These are phyloP conservation scores for Pyropia haitanensis DNA, from an alignment of 23 red algal species.

Conservation along the genomic window DNA sequence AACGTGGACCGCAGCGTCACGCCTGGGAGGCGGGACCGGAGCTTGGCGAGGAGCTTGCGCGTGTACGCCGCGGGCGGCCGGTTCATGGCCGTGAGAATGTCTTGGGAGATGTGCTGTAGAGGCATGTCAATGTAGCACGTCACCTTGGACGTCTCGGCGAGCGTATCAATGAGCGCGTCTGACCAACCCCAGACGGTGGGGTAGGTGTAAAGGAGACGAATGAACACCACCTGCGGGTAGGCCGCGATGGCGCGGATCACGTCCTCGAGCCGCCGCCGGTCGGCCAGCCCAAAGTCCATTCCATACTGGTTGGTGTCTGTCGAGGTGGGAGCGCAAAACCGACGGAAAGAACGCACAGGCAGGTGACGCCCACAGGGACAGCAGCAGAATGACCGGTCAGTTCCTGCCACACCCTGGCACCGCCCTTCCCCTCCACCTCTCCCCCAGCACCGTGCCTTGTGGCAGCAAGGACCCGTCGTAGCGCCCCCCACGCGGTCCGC, in stretches of 20 bases:
- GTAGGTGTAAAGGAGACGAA: slow-evolving; percentile 93
- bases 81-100: slow-evolving; percentile 70
- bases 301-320: slow-evolving; percentile 83
- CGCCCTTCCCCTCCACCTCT: too few species aligned
- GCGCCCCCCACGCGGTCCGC: neutral
- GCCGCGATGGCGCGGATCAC: slow-evolving; percentile 59
- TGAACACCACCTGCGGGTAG: slow-evolving; percentile 38
- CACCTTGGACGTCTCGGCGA: slow-evolving; percentile 62
- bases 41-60: slow-evolving; percentile 26
- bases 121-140: slow-evolving; percentile 97
- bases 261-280: slow-evolving; percentile 57
- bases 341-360: too few species aligned
- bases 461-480: too few species aligned
- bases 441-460: too few species aligned
- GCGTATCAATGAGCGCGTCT: slow-evolving; percentile 67
- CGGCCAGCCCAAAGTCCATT: slow-evolving; percentile 74
- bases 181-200: slow-evolving; percentile 74
- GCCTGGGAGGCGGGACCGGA: slow-evolving; percentile 58
- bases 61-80: slow-evolving; percentile 55
- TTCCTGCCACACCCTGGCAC: too few species aligned
- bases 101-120: slow-evolving; percentile 82
- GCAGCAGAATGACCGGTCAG: too few species aligned
- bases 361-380: too few species aligned
- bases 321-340: too few species aligned
- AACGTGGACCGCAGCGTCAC: slow-evolving; percentile 79